Base-by-base conservation (phyloP, 306 rosid species). In the Geum urbanum region DNA sequence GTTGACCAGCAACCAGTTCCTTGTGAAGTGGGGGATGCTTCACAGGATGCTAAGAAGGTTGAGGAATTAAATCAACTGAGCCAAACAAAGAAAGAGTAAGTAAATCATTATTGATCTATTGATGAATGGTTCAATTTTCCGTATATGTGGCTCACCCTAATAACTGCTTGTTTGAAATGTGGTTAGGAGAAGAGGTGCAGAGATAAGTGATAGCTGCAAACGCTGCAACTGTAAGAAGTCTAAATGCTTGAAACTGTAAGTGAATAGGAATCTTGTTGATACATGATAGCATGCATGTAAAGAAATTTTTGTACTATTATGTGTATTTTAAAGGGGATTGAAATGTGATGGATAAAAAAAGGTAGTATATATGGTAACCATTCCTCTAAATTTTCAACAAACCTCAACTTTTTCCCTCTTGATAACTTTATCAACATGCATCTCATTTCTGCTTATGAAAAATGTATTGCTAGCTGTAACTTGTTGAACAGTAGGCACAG, bases 171-270 rank as follows among this genome's bases (percentile, higher is more conserved):
- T 63, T 63, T 52, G 52, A 19, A 18, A 24, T 72, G 24, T 54
- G 37, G 73, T 52, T 57, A 82, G 80, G 78, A 57, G 41, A 47
- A 68, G 12, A 39, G 19, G 54, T 46, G 18, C 65, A 67, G 45
- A 15, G 7, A 72, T 15, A 16, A 53, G 40, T 16, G 76, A 37
- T 11, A 45, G 35, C 55, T 57, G 71, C 67, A 72, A 64, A 68
- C 53, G n/a, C 22, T 82, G 86, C 65, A 51, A 69, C 57, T 82
- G 83, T 60, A 79, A 40, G 71, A 82, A 51, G 57, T 72, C 79
- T 58, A 46, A 48, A 41, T 82, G 86, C 71, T 59, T 78, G 76
- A 72, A 79, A 76, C 77, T 72, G 81, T 82, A 82, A 75, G 86
- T 76, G 50, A 67, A 66, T 6, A 41, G 19, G 18, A 53, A 73